Conservation (phyloP, 2,329 filamentous ascomycete genomes). For the Cordyceps militaris region DNA sequence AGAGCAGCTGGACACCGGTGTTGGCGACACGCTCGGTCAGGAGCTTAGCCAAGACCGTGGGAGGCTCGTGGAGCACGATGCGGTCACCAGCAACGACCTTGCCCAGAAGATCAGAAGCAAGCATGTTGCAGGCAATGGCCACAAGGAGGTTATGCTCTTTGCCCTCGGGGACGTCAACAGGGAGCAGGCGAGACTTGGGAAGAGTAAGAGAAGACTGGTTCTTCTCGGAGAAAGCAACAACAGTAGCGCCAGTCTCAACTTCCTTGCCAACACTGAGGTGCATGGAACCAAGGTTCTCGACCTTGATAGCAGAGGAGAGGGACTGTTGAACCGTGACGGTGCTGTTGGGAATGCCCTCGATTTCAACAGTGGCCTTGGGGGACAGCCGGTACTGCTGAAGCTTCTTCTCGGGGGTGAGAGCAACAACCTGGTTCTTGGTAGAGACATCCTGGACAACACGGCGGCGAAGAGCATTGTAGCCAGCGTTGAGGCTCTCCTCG, state of each 20-base stretch:
- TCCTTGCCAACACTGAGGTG: constrained; percentile 9
- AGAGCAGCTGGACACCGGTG: constrained; percentile 7
- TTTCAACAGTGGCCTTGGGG: constrained; percentile 10
- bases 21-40: constrained; percentile 5
- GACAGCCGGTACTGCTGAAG: constrained; percentile 13
- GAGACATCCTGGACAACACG: constrained; percentile 10
- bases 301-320: constrained; percentile 6
- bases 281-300: constrained; percentile 11
- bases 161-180: constrained; percentile 7
- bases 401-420: constrained; percentile 9
- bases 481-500: constrained; percentile 8
- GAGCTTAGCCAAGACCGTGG: constrained; percentile 6
- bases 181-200: constrained; percentile 9
- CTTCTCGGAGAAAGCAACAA: constrained; percentile 9
- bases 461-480: constrained; percentile 14
- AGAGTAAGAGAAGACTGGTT: constrained; percentile 8
- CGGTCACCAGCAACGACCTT: constrained; percentile 7
- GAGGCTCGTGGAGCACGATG: constrained; percentile 13
- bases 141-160: constrained; percentile 8
- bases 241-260: constrained; percentile 4
- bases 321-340: constrained; percentile 11
- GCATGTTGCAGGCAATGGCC: constrained; percentile 11
- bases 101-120: constrained; percentile 6
- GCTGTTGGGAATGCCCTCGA: constrained; percentile 5
- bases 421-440: constrained; percentile 8